Evolutionary conservation across 2,329 filamentous ascomycete genomes (phyloP).

Genomic region (Hansfordia pulvinata): DNA sequence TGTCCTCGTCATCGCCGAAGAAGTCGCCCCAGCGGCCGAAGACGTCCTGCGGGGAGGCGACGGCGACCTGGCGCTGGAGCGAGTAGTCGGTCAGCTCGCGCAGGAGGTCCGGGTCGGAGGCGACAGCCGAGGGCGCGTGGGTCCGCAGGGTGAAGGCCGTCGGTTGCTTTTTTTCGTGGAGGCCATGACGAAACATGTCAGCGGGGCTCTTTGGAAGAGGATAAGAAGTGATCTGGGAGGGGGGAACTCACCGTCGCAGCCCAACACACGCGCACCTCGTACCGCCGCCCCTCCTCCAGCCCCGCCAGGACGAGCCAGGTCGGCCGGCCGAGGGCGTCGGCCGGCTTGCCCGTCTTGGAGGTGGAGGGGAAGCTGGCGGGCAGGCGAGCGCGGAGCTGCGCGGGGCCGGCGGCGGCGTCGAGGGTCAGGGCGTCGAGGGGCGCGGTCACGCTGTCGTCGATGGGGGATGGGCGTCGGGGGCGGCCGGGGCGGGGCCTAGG

Average conservation of each 20-base stretch:
- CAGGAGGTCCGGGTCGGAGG: conserved; percentile 47
- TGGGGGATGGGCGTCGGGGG: no score
- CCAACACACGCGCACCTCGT: conserved; percentile 92
- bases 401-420: conserved; percentile 24
- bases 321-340: conserved; percentile 36
- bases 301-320: conserved; percentile 70
- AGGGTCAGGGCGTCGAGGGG: conserved; percentile 53
- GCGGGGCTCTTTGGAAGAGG: conserved; percentile 2
- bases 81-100: conserved; percentile 52
- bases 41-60: no score
- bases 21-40: no score
- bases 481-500: conserved; percentile 47
- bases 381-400: conserved; percentile 45
- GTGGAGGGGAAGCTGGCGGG: conserved; percentile 52
- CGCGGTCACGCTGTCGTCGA: conserved; percentile 49
- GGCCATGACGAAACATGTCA: conserved; percentile 3
- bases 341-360: conserved; percentile 6
- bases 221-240: conserved; percentile 5
- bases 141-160: conserved; percentile 62
- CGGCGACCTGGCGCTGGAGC: conserved; percentile 32
- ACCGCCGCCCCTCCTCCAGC: conserved; percentile 59
- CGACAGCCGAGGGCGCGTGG: conserved; percentile 46
- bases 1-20: no score
- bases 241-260: conserved; percentile 62
- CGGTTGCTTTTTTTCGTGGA: conserved; percentile 52